Base-by-base conservation (phyloP, 2,329 filamentous ascomycete genomes). In the Thermoascus crustaceus region DNA sequence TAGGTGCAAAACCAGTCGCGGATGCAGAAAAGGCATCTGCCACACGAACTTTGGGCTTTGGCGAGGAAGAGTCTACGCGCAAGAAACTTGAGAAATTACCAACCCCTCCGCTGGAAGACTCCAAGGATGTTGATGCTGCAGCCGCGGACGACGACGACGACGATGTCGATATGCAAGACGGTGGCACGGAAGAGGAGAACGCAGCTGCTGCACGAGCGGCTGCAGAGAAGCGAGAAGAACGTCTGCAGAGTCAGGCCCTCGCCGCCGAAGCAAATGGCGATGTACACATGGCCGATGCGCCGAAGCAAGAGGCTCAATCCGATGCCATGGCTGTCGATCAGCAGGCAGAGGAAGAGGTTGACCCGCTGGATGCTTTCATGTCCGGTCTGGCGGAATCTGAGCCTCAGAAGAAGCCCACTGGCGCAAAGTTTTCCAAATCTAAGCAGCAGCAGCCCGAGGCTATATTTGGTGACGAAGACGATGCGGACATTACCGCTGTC, bases 361-460 rank as follows among this genome's bases (percentile, higher is more conserved):
- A 98, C 57, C 86, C 91, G 5, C 69, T 98, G 23, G 91, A 98
- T 64, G 89, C 87, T n/a, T 98, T 93, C 66, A 98, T 98, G 91
- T 82, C 79, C 34, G 76, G 74, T 41, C 69, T 82, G 32, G 66
- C 66, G 3, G 72, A 76, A 37, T 59, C 73, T 10, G 60, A 60
- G 29, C 61, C 65, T 7, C 52, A 58, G n/a, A 67, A 62, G 39
- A 65, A 63, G 43, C 51, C 41, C 7, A 47, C 45, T 30, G 52
- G 58, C 33, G 42, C 50, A 11, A 63, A 52, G 10, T 60, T 55
- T 23, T 49, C 53, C 7, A 65, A 62, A 40, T 67, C 71, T 42
- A 74, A 74, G 47, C 58, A 69, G 29, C 77, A 80, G 37, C 79
- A 85, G 50, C 85, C 85, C 2, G 80, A 94, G 57, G 78, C 88